Evolutionary conservation across 805 yeast species (phyloP).

Genomic region (Candida oleophila): DNA sequence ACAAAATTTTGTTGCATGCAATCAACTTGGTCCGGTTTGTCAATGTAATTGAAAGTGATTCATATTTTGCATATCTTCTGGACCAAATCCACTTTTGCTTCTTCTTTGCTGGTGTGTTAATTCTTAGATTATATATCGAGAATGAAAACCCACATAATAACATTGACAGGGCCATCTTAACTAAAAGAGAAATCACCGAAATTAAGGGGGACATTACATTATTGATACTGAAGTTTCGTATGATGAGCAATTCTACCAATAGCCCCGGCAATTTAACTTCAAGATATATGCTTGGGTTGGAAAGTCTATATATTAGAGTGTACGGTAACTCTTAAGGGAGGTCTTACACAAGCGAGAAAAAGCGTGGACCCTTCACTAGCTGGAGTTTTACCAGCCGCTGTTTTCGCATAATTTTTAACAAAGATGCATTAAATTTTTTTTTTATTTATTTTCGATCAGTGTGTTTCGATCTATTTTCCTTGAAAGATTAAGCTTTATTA

Average conservation of each 20-base stretch:
- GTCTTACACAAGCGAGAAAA: neutral
- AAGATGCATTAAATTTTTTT: too few species aligned
- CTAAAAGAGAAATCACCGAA: neutral
- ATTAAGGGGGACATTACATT: conserved; percentile 2
- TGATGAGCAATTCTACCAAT: conserved; percentile 5
- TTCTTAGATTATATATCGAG: conserved; percentile 22
- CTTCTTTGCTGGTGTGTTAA: conserved; percentile 40
- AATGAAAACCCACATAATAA: neutral
- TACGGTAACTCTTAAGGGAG: neutral
- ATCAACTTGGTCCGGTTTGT: conserved; percentile 42
- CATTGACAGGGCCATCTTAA: neutral
- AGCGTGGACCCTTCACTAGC: too few species aligned
- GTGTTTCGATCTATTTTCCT: too few species aligned
- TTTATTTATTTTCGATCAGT: neutral
- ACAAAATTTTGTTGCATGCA: conserved; percentile 41
- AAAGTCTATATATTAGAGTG: neutral
- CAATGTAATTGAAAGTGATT: conserved; percentile 43
- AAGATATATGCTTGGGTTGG: conserved; percentile 1
- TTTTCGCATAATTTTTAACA: too few species aligned
- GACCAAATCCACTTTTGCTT: conserved; percentile 64
- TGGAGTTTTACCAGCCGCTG: too few species aligned
- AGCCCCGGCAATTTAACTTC: conserved; percentile 3
- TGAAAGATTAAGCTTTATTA: too few species aligned
- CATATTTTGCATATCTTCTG: conserved; percentile 66
- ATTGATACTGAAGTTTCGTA: conserved; percentile 4